Base-by-base conservation (phyloP, 139 green algal genomes). In the Coelastrella sp. region DNA sequence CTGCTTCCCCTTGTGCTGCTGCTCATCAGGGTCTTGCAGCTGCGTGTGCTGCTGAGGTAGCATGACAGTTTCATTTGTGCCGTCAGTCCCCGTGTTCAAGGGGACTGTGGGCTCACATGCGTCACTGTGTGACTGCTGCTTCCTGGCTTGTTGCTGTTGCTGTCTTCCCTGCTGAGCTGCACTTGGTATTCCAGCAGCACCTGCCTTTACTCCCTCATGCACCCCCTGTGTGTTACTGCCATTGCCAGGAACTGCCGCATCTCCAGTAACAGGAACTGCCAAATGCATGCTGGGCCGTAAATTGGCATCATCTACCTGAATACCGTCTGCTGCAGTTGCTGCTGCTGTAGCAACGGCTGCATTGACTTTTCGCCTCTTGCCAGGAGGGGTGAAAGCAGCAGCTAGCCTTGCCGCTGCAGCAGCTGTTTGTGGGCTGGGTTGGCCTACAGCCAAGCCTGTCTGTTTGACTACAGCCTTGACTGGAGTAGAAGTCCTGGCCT, bases 31-130 rank as follows among this genome's bases (percentile, higher is more conserved):
- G 14, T 32, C 23, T 22, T 81, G 75, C 75, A 58, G 75, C 75
- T 61, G 75, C 7, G 75, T 17, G 14, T 54, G 75, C 75, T 81
- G 75, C 75, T 81, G 75, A n/a, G 56, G 75, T n/a, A 56, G 75
- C 13, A 11, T 22, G 17, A 23, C 73, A 13, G n/a, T 78, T 0
- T 71, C 61, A 19, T 71, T 10, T 19, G 61, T 71, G 61, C 61
- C 61, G 61, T 71, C 61, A 71, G 61, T 71, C 8, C 61, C 61
- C 3, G 61, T 10, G 8, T 10, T 13, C 8, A 71, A 71, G 11
- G 61, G 10, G 11, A 71, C 61, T 71, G 61, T 71, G 8, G 61
- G 61, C 61, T 71, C 61, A 71, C 11, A 71, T 10, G 8, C 10
- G 10, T 13, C 61, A 71, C 61, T 71, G 61, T 71, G 61, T 71